These are phyloP conservation scores for Malassezia vespertilionis DNA, from an alignment of 1,284 basidiomycete genomes.

Conservation along the genomic window DNA sequence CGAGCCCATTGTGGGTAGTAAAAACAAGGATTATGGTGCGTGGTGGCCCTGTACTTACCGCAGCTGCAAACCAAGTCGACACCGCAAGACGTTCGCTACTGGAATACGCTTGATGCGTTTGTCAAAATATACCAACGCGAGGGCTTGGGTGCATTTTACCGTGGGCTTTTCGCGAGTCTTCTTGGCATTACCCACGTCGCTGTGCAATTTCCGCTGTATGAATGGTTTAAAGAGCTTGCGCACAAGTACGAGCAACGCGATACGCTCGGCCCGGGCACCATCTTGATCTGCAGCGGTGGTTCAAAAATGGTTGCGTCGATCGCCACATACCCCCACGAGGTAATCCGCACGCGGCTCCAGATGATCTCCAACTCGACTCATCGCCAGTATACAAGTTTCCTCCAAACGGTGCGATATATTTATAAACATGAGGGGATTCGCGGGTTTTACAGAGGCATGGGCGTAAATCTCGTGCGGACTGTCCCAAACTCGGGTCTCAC, in stretches of 20 bases:
- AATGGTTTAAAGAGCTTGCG: slow-evolving; percentile 31
- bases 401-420: slow-evolving; percentile 29
- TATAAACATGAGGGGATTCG: slow-evolving; percentile 30
- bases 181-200: slow-evolving; percentile 43
- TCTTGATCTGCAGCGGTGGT: slow-evolving; percentile 35
- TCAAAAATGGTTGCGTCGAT: slow-evolving; percentile 46
- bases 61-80: slow-evolving; percentile 27
- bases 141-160: slow-evolving; percentile 40
- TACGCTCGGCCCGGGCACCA: slow-evolving; percentile 22
- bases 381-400: slow-evolving; percentile 32
- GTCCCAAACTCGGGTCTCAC: slow-evolving; percentile 42
- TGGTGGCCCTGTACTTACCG: slow-evolving; percentile 7
- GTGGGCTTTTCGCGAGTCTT: slow-evolving; percentile 35
- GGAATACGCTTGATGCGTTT: slow-evolving; percentile 41
- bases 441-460: slow-evolving; percentile 45
- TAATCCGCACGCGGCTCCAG: slow-evolving; percentile 40
- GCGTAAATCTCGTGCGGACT: slow-evolving; percentile 40
- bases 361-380: slow-evolving; percentile 27
- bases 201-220: slow-evolving; percentile 46
- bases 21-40: slow-evolving; percentile 43
- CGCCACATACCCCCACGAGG: slow-evolving; percentile 46
- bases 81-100: slow-evolving; percentile 21
- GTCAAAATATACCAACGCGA: slow-evolving; percentile 33
- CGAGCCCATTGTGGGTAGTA: slow-evolving; percentile 44
- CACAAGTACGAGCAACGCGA: slow-evolving; percentile 7